These are phyloP conservation scores for Eucalyptus paniculata DNA, from an alignment of 345 rosid genomes.

Conservation along the genomic window DNA sequence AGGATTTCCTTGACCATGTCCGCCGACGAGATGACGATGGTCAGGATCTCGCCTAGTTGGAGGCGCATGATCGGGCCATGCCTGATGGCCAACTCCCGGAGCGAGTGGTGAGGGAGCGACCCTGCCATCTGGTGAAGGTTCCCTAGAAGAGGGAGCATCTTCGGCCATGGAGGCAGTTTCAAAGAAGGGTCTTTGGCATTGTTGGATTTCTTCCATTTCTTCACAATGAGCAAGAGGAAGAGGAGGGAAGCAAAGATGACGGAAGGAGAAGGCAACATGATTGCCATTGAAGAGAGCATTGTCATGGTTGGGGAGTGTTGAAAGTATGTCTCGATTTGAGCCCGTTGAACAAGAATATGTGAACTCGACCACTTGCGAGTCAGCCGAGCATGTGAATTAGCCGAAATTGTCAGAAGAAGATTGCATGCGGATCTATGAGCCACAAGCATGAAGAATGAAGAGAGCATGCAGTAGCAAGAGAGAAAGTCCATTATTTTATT, in stretches of 20 bases:
- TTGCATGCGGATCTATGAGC: too few relatives aligned
- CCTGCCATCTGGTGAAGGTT: conserved; percentile 13
- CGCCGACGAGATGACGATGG: conserved; percentile 9
- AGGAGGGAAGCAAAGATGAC: neutral
- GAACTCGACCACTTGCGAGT: too few relatives aligned
- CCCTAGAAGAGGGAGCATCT: conserved; percentile 12
- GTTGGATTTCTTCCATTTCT: neutral
- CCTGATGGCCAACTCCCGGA: neutral
- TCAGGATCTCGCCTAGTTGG: conserved; percentile 13
- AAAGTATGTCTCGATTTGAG: too few relatives aligned
- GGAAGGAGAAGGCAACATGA: neutral
- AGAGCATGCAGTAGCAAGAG: too few relatives aligned
- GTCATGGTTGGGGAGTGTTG: neutral
- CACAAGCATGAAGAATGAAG: too few relatives aligned
- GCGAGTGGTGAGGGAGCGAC: conserved; percentile 13
- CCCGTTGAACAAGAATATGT: too few relatives aligned
- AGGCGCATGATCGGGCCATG: conserved; percentile 25
- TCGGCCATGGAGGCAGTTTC: conserved; percentile 11
- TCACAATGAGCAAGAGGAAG: neutral
- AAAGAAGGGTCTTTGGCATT: neutral
- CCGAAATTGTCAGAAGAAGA: too few relatives aligned
- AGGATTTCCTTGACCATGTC: conserved; percentile 10
- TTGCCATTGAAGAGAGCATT: neutral
- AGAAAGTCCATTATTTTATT: too few relatives aligned
- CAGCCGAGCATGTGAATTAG: too few relatives aligned